Evolutionary conservation across 495 filamentous ascomycete genomes (phyloP).

Genomic region (Chlorociboria aeruginascens): DNA sequence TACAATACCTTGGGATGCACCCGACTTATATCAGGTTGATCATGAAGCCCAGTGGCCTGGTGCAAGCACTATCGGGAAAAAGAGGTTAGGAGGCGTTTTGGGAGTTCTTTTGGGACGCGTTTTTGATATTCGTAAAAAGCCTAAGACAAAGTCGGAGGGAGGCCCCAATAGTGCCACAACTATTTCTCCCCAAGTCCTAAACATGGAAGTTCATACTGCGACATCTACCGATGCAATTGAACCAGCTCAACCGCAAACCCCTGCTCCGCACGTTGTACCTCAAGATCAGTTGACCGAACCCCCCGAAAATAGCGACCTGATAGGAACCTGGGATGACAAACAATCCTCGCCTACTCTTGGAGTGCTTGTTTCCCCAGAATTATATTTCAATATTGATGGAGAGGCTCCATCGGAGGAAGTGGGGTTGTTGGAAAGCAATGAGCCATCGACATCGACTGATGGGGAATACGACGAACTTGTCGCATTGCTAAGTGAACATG

Average conservation of each 20-base stretch:
- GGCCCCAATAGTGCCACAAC: background rate
- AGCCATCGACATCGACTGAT: background rate
- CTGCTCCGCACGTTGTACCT: slow-evolving; percentile 1
- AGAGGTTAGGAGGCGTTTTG: slow-evolving; percentile 55
- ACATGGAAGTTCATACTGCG: background rate
- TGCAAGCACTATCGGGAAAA: slow-evolving; percentile 32
- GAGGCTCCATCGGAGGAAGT: background rate
- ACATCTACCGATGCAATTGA: background rate
- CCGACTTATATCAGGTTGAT: slow-evolving; percentile 44
- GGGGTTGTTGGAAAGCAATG: background rate
- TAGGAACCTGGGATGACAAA: slow-evolving; percentile 6
- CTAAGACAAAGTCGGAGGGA: slow-evolving; percentile 6
- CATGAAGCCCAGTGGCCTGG: slow-evolving; percentile 35
- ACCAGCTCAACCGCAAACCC: background rate
- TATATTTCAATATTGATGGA: slow-evolving; percentile 4
- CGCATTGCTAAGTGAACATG: slow-evolving; percentile 7
- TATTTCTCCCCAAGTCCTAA: background rate
- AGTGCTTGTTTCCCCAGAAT: background rate
- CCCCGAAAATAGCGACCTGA: background rate
- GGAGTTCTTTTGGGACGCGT: slow-evolving; percentile 57
- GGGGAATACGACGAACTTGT: slow-evolving; percentile 6
- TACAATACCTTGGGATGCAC: slow-evolving; percentile 49
- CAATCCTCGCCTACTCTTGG: slow-evolving; percentile 2
- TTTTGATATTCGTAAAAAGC: slow-evolving; percentile 43
- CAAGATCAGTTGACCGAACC: slow-evolving; percentile 6